Evolutionary conservation across 305 asterid genomes (phyloP).

Genomic region (Rubia occidens): DNA sequence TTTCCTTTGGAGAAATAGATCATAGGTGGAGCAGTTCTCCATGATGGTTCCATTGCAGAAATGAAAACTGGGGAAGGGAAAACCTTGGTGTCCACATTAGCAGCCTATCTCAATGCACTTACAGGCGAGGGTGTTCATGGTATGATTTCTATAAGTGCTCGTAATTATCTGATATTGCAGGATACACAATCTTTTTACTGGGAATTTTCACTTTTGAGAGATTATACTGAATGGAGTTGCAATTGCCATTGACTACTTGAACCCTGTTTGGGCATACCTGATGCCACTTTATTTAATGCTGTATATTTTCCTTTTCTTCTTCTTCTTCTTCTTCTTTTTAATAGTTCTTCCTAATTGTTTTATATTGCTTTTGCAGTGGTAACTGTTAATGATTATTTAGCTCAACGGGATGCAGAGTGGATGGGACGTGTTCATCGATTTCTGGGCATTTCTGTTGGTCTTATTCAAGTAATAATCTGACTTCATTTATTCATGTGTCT

Average conservation of each 20-base stretch:
- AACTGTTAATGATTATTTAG: slow-evolving; percentile 93
- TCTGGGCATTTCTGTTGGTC: slow-evolving; percentile 96
- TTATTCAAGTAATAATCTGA: slow-evolving; percentile 67
- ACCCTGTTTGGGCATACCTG: background rate
- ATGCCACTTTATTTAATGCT: background rate
- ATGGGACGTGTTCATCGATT: slow-evolving; percentile 99
- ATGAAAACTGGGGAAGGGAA: slow-evolving; percentile 99
- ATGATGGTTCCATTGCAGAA: slow-evolving; percentile 98
- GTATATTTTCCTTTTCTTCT: background rate
- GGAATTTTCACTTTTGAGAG: background rate
- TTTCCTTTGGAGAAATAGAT: slow-evolving; percentile 40
- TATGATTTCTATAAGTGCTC: slow-evolving; percentile 24
- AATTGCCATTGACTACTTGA: background rate
- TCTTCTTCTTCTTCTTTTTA: background rate
- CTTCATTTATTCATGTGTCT: background rate
- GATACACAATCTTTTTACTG: background rate
- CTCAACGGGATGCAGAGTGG: slow-evolving; percentile 99
- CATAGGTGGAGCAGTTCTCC: slow-evolving; percentile 97
- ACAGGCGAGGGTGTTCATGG: slow-evolving; percentile 98
- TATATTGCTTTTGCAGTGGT: slow-evolving; percentile 50
- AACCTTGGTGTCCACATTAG: slow-evolving; percentile 93
- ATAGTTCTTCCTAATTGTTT: background rate
- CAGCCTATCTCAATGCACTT: slow-evolving; percentile 96
- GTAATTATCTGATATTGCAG: background rate
- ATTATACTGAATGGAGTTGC: background rate